These are phyloP conservation scores for Aspergillus sp. DNA, from an alignment of 2,329 filamentous ascomycete species.

Conservation along the genomic window DNA sequence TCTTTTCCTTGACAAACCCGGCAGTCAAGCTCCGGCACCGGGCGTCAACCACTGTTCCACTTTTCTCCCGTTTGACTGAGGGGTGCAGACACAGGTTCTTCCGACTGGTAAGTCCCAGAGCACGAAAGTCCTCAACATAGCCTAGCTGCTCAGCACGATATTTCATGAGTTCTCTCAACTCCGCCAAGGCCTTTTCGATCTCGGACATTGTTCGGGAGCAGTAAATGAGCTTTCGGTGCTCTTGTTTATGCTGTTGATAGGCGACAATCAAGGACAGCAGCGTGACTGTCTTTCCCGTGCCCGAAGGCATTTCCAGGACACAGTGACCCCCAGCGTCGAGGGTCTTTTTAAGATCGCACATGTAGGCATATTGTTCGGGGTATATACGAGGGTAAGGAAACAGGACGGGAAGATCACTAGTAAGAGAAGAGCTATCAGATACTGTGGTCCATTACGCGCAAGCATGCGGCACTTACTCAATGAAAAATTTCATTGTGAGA, in stretches of 20 bases:
- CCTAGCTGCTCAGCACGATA: conserved; percentile 91
- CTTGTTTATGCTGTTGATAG: conserved; percentile 91
- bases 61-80: conserved; percentile 94
- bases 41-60: conserved; percentile 91
- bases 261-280: conserved; percentile 93
- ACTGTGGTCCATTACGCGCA: conserved; percentile 3
- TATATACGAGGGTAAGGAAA: conserved; percentile 78
- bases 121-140: conserved; percentile 87
- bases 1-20: conserved; percentile 97
- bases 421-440: conserved; percentile 14
- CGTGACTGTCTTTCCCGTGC: conserved; percentile 96
- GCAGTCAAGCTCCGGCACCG: conserved; percentile 93
- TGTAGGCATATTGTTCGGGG: conserved; percentile 76
- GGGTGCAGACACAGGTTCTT: conserved; percentile 98
- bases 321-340: conserved; percentile 94
- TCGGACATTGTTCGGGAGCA: conserved; percentile 99
- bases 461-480: conserved; percentile 59
- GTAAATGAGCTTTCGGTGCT: conserved; percentile 95
- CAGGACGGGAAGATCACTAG: conserved; percentile 68
- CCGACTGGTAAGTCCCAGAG: conserved; percentile 88
- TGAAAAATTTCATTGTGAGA: conserved; percentile 75
- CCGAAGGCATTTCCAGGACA: conserved; percentile 98
- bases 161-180: conserved; percentile 92
- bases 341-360: conserved; percentile 85
- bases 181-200: conserved; percentile 94